Evolutionary conservation across 2,329 filamentous ascomycete genomes (phyloP).

Genomic region (Scedosporium aurantiacum): DNA sequence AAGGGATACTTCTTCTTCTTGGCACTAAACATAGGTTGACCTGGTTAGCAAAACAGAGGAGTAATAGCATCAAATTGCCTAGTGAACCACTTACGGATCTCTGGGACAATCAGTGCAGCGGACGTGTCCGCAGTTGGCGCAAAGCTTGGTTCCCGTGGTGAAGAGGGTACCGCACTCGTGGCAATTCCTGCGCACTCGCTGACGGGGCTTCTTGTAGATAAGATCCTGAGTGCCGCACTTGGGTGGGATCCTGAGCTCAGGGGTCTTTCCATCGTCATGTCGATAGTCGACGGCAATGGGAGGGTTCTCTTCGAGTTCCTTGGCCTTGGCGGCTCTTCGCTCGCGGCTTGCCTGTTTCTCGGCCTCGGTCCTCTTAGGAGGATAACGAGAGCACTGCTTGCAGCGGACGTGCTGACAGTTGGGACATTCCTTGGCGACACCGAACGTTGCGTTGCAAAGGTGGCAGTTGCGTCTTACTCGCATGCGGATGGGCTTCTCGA

Average conservation of each 20-base stretch:
- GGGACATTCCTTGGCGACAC: slow-evolving; percentile 59
- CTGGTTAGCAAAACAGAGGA: slow-evolving; percentile 5
- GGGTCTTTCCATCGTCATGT: slow-evolving; percentile 37
- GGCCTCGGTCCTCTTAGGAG: slow-evolving; percentile 50
- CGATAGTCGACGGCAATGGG: slow-evolving; percentile 24
- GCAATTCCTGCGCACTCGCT: slow-evolving; percentile 65
- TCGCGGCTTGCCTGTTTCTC: slow-evolving; percentile 42
- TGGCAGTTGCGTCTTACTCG: slow-evolving; percentile 73
- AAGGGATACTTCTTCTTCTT: slow-evolving; percentile 60
- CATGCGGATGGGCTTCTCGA: slow-evolving; percentile 69
- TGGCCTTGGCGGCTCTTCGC: slow-evolving; percentile 35
- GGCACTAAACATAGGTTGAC: slow-evolving; percentile 28
- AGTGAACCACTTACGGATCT: slow-evolving; percentile 52
- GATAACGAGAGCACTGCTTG: slow-evolving; percentile 67
- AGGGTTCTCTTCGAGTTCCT: slow-evolving; percentile 47
- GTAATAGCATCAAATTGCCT: not conserved
- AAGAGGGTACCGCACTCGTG: slow-evolving; percentile 63
- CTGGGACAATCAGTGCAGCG: slow-evolving; percentile 74
- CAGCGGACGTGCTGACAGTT: slow-evolving; percentile 73
- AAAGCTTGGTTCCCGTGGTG: slow-evolving; percentile 45
- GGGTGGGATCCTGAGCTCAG: slow-evolving; percentile 51
- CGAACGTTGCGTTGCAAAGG: slow-evolving; percentile 65
- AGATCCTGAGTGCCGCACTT: slow-evolving; percentile 59
- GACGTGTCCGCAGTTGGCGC: slow-evolving; percentile 56
- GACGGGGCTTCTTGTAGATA: slow-evolving; percentile 58